These are phyloP conservation scores for Capsella bursapastoris DNA, from an alignment of 345 rosid species.

Conservation along the genomic window DNA sequence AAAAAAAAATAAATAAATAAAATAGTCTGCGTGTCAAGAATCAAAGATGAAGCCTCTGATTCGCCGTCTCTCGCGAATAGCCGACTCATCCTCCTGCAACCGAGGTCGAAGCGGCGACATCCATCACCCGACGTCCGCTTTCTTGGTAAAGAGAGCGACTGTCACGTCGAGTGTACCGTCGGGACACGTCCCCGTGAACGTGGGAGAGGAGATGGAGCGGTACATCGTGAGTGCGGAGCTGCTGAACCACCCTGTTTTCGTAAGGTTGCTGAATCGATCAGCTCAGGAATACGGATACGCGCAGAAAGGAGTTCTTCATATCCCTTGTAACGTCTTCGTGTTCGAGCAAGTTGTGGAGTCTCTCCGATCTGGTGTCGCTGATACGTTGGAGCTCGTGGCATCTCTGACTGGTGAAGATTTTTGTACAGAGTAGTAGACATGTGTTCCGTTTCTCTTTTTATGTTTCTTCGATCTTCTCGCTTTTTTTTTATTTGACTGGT, in stretches of 20 bases:
- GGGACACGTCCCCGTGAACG: conserved; percentile 86
- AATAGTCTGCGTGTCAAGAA: neutral
- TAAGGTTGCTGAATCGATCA: conserved; percentile 68
- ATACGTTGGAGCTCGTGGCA: neutral
- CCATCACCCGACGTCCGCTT: conserved; percentile 11
- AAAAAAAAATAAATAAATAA: no score
- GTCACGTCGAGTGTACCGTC: conserved; percentile 54
- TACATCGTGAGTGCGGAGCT: conserved; percentile 81
- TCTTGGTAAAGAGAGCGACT: conserved; percentile 35
- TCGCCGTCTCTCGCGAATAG: conserved; percentile 75
- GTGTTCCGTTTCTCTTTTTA: neutral
- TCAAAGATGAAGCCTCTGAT: conserved; percentile 74
- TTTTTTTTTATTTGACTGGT: conserved; percentile 18
- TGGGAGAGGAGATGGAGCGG: conserved; percentile 93
- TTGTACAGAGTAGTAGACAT: conserved; percentile 40
- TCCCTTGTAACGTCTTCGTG: conserved; percentile 80
- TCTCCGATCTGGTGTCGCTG: conserved; percentile 60
- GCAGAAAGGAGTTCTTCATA: conserved; percentile 88
- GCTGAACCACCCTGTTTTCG: conserved; percentile 78
- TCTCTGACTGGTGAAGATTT: conserved; percentile 27
- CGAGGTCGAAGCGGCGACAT: conserved; percentile 33
- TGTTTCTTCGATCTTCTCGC: conserved; percentile 23
- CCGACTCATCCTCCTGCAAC: conserved; percentile 69
- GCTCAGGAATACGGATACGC: conserved; percentile 95
- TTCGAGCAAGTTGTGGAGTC: conserved; percentile 75